Evolutionary conservation across 2,329 filamentous ascomycete genomes (phyloP).

Genomic region (Colletotrichum gigasporum): DNA sequence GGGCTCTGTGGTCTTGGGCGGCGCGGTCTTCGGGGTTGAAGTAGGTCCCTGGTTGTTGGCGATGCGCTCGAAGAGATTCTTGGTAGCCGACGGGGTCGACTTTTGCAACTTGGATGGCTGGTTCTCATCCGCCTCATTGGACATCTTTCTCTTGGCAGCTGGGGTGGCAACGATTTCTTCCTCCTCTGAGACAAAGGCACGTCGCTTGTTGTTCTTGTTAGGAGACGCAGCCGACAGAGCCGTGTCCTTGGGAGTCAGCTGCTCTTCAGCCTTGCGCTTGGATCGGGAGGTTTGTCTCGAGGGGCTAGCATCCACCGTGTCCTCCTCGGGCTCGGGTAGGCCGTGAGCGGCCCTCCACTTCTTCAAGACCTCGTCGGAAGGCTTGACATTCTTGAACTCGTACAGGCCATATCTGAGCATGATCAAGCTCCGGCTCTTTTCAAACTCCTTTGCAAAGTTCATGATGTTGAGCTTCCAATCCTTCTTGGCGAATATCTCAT

Average conservation of each 20-base stretch:
- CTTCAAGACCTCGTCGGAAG: slow-evolving; percentile 65
- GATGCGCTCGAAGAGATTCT: slow-evolving; percentile 66
- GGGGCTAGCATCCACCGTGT: slow-evolving; percentile 43
- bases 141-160: slow-evolving; percentile 60
- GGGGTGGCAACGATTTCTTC: slow-evolving; percentile 42
- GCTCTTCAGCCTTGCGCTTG: slow-evolving; percentile 68
- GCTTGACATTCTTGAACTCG: slow-evolving; percentile 70
- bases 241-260: slow-evolving; percentile 50
- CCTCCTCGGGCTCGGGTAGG: slow-evolving; percentile 60
- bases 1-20: slow-evolving; percentile 38
- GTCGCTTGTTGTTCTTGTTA: slow-evolving; percentile 59
- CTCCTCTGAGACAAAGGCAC: slow-evolving; percentile 52
- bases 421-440: slow-evolving; percentile 70
- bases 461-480: slow-evolving; percentile 71
- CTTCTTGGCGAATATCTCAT: slow-evolving; percentile 68
- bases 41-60: slow-evolving; percentile 56
- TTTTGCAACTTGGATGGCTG: slow-evolving; percentile 62
- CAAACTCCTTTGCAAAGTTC: slow-evolving; percentile 72
- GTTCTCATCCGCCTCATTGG: slow-evolving; percentile 54
- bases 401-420: slow-evolving; percentile 70
- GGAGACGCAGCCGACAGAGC: slow-evolving; percentile 44
- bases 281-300: slow-evolving; percentile 41
- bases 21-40: slow-evolving; percentile 41
- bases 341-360: slow-evolving; percentile 67
- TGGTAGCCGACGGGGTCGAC: slow-evolving; percentile 60